Evolutionary conservation across 495 filamentous ascomycete species (phyloP).

Genomic region (Penicillium atrosanguineum): DNA sequence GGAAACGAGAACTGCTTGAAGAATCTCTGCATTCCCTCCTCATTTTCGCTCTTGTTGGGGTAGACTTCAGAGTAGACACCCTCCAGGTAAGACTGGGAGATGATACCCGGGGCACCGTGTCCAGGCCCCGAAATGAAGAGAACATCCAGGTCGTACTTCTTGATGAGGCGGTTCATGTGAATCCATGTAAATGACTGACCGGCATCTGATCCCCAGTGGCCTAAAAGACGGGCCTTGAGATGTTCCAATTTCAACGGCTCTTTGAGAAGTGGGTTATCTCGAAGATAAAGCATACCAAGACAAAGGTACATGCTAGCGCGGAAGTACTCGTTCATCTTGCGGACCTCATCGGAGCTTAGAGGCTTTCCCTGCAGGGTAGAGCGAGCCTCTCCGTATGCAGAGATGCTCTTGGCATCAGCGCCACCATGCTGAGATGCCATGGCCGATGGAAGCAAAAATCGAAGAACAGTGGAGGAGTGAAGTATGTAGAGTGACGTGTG

Average conservation of each 20-base stretch:
- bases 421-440: slow-evolving; percentile 11
- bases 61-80: slow-evolving; percentile 73
- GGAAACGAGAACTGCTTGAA: slow-evolving; percentile 80
- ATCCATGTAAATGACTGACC: slow-evolving; percentile 74
- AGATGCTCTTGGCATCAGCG: slow-evolving; percentile 43
- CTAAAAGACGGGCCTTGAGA: slow-evolving; percentile 66
- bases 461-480: not conserved
- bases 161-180: slow-evolving; percentile 75
- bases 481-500: not conserved
- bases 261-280: slow-evolving; percentile 62
- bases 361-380: slow-evolving; percentile 59
- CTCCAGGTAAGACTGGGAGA: slow-evolving; percentile 72
- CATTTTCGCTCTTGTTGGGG: slow-evolving; percentile 61
- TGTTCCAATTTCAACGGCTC: slow-evolving; percentile 61
- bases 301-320: slow-evolving; percentile 68
- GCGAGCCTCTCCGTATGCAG: slow-evolving; percentile 61
- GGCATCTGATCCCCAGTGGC: slow-evolving; percentile 72
- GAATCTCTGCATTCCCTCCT: slow-evolving; percentile 63
- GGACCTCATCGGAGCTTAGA: slow-evolving; percentile 59
- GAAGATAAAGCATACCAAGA: slow-evolving; percentile 73
- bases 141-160: slow-evolving; percentile 67
- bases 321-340: slow-evolving; percentile 66
- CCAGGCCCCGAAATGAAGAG: slow-evolving; percentile 71
- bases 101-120: slow-evolving; percentile 67
- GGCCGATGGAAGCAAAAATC: not conserved